These are phyloP conservation scores for Oxytropis ochrocephala DNA, from an alignment of 306 rosid genomes.

Conservation along the genomic window DNA sequence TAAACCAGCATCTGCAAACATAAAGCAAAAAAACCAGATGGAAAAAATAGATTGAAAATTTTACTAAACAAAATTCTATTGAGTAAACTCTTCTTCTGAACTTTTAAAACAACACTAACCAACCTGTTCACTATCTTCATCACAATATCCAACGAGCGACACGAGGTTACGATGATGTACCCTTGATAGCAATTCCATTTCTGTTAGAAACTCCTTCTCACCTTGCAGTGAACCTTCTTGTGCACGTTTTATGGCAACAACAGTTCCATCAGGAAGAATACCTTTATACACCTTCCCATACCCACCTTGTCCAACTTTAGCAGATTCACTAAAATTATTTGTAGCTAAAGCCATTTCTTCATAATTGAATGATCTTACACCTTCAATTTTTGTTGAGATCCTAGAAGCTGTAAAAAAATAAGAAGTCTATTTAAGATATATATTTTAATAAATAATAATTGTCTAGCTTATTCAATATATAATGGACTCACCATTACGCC, in stretches of 20 bases:
- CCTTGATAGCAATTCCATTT: slow-evolving; percentile 65
- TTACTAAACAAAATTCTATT: neutral
- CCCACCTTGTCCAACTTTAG: slow-evolving; percentile 71
- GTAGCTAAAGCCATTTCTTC: slow-evolving; percentile 62
- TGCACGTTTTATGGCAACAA: slow-evolving; percentile 82
- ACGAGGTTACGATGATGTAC: slow-evolving; percentile 79
- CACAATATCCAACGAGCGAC: slow-evolving; percentile 71
- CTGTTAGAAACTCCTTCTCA: slow-evolving; percentile 77
- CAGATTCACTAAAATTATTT: slow-evolving; percentile 41
- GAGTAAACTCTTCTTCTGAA: neutral
- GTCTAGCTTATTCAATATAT: neutral
- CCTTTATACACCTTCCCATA: slow-evolving; percentile 83
- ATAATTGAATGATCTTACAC: slow-evolving; percentile 48
- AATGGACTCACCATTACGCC: slow-evolving; percentile 60
- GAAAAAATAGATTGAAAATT: neutral
- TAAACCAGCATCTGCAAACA: slow-evolving; percentile 86
- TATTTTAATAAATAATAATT: neutral
- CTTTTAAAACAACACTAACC: slow-evolving; percentile 30
- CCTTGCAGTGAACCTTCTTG: slow-evolving; percentile 78
- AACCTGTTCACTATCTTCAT: slow-evolving; percentile 78
- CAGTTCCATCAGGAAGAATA: slow-evolving; percentile 45
- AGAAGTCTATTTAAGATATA: slow-evolving; percentile 17
- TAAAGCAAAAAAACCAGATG: slow-evolving; percentile 16
- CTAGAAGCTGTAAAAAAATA: slow-evolving; percentile 41
- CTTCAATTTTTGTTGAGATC: slow-evolving; percentile 49